Conservation (phyloP, 2,329 filamentous ascomycete species). For the Cercospora nicotianae region DNA sequence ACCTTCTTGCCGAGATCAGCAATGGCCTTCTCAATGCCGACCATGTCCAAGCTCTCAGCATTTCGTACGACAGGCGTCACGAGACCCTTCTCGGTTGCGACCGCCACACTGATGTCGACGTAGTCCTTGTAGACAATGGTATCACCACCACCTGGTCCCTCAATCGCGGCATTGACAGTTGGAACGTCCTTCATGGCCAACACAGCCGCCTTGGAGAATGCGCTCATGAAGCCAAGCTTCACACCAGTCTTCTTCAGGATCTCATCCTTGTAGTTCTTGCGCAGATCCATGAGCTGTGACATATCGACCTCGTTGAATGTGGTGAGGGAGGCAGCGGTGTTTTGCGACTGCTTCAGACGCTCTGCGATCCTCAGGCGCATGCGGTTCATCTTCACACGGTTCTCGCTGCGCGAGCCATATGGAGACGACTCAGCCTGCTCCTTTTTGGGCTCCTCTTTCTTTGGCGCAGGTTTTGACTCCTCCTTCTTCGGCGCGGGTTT, state of each 20-base stretch:
- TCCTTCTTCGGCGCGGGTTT: slow-evolving; percentile 47
- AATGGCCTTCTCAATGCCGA: slow-evolving; percentile 87
- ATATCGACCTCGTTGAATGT: slow-evolving; percentile 99
- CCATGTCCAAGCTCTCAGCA: slow-evolving; percentile 80
- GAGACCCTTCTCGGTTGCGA: slow-evolving; percentile 94
- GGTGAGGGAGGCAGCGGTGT: slow-evolving; percentile 93
- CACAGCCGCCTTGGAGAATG: slow-evolving; percentile 85
- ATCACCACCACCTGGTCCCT: slow-evolving; percentile 90
- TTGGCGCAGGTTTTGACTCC: slow-evolving; percentile 33
- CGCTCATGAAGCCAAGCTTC: slow-evolving; percentile 99
- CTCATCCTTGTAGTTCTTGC: slow-evolving; percentile 96
- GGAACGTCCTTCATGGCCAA: slow-evolving; percentile 95
- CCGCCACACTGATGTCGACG: slow-evolving; percentile 94
- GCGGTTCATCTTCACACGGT: slow-evolving; percentile 98
- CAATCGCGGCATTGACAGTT: slow-evolving; percentile 92
- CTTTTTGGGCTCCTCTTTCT: slow-evolving; percentile 45
- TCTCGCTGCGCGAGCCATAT: slow-evolving; percentile 78
- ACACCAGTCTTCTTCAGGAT: slow-evolving; percentile 93
- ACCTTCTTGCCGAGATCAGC: slow-evolving; percentile 96
- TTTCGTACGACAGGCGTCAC: slow-evolving; percentile 97
- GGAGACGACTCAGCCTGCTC: slow-evolving; percentile 42
- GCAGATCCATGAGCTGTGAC: slow-evolving; percentile 95
- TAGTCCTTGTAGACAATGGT: slow-evolving; percentile 98
- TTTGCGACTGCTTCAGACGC: slow-evolving; percentile 98
- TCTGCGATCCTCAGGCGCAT: slow-evolving; percentile 98